phyloP scores from a whole-genome alignment of 2,329 filamentous ascomycete species.

The Phyllosticta citrichinensis region DNA sequence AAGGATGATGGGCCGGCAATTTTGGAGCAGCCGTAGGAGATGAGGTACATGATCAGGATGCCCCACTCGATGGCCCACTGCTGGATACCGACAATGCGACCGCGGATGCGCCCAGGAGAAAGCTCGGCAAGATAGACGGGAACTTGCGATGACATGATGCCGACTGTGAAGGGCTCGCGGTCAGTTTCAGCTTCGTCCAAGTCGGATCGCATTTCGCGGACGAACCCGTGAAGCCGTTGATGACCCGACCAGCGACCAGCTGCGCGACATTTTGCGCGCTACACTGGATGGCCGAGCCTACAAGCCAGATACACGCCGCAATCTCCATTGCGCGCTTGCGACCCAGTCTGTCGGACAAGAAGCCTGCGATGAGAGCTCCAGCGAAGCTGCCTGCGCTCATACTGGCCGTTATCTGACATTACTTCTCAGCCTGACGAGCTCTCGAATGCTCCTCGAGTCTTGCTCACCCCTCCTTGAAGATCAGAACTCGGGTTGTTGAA shows the following conservation, averaged over 20 bases:
- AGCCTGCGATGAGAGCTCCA: conserved; percentile 41
- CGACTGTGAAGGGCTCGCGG: conserved; percentile 24
- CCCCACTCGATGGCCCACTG: conserved; percentile 34
- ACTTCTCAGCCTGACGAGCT: neutral
- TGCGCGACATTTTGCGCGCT: conserved; percentile 17
- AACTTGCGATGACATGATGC: conserved; percentile 36
- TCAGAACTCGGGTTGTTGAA: conserved; percentile 42
- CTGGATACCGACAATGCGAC: conserved; percentile 35
- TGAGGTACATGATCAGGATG: conserved; percentile 40
- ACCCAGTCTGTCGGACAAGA: conserved; percentile 39
- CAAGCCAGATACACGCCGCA: conserved; percentile 27
- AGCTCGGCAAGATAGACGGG: conserved; percentile 38
- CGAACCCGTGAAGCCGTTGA: conserved; percentile 34
- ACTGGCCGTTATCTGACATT: conserved; percentile 33
- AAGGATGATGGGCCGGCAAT: conserved; percentile 34
- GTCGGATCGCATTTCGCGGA: too few relatives aligned
- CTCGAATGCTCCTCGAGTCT: neutral
- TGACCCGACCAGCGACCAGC: conserved; percentile 38
- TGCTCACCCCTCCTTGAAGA: conserved; percentile 32
- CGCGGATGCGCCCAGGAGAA: conserved; percentile 32
- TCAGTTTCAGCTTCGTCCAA: too few relatives aligned
- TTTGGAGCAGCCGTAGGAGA: conserved; percentile 53
- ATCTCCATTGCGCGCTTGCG: conserved; percentile 27
- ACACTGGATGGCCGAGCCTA: conserved; percentile 18
- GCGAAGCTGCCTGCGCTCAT: conserved; percentile 41